Conservation (phyloP, 2,329 filamentous ascomycete genomes). For the Phaeomoniella chlamydospora region DNA sequence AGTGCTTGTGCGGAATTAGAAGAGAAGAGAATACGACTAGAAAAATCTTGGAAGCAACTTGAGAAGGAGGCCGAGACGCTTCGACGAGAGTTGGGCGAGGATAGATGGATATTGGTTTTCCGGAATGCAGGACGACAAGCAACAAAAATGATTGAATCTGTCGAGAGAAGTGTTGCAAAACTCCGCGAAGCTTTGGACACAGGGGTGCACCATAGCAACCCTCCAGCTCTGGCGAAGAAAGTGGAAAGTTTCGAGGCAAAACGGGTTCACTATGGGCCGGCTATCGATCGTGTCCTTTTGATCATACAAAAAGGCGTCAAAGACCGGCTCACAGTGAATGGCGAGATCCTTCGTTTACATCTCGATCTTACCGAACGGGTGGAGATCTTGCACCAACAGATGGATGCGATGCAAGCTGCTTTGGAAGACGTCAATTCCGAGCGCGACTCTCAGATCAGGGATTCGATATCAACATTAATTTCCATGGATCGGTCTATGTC, state of each 20-base stretch:
- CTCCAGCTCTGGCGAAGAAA: slow-evolving; percentile 58
- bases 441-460: slow-evolving; percentile 62
- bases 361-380: slow-evolving; percentile 75
- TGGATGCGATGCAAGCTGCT: slow-evolving; percentile 59
- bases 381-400: slow-evolving; percentile 59
- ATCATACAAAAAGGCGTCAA: slow-evolving; percentile 95
- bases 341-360: slow-evolving; percentile 78
- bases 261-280: slow-evolving; percentile 83
- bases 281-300: slow-evolving; percentile 76
- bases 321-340: slow-evolving; percentile 90
- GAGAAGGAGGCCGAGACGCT: slow-evolving; percentile 82
- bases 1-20: slow-evolving; percentile 83
- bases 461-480: slow-evolving; percentile 85
- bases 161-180: slow-evolving; percentile 73
- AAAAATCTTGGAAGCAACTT: slow-evolving; percentile 75
- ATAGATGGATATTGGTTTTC: slow-evolving; percentile 93
- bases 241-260: slow-evolving; percentile 91
- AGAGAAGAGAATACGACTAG: slow-evolving; percentile 56
- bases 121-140: slow-evolving; percentile 82
- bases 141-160: slow-evolving; percentile 91
- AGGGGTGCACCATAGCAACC: slow-evolving; percentile 58
- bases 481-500: slow-evolving; percentile 62
- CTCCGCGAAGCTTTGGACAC: slow-evolving; percentile 66
- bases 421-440: slow-evolving; percentile 54
- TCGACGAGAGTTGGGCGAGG: slow-evolving; percentile 80